phyloP scores from a whole-genome alignment of 805 yeast genomes.

The Clavispora santaluciae region DNA sequence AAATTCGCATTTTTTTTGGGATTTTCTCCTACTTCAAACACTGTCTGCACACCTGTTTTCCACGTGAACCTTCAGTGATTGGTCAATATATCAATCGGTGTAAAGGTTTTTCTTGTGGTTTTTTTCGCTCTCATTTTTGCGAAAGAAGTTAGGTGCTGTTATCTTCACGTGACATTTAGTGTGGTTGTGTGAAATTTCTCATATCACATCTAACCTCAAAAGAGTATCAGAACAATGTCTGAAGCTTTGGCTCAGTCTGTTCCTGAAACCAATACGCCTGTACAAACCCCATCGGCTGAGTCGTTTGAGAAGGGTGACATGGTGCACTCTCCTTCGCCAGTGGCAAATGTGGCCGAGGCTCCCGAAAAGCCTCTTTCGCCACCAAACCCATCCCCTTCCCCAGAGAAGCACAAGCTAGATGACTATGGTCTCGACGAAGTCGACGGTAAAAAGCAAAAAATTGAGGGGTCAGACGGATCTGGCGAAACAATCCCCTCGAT shows the following conservation, averaged over 20 bases:
- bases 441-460: slow-evolving; percentile 17
- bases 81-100: background rate
- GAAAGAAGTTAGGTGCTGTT: background rate
- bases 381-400: slow-evolving; percentile 43
- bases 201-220: background rate
- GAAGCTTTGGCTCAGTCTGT: slow-evolving; percentile 17
- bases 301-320: slow-evolving; percentile 20
- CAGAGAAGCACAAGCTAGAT: slow-evolving; percentile 30
- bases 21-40: slow-evolving; percentile 9
- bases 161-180: slow-evolving; percentile 12
- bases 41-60: slow-evolving; percentile 12
- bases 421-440: slow-evolving; percentile 19
- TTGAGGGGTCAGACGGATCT: slow-evolving; percentile 10
- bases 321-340: slow-evolving; percentile 1
- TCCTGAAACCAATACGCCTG: slow-evolving; percentile 34
- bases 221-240: slow-evolving; percentile 18
- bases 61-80: background rate
- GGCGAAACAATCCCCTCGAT: slow-evolving; percentile 4
- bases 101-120: background rate
- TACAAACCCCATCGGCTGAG: slow-evolving; percentile 36
- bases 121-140: background rate
- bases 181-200: background rate
- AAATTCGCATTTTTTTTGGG: slow-evolving; percentile 9
- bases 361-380: slow-evolving; percentile 41
- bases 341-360: slow-evolving; percentile 9